Evolutionary conservation across 257 asterid genomes (phyloP).

Genomic region (Perilla frutescens): DNA sequence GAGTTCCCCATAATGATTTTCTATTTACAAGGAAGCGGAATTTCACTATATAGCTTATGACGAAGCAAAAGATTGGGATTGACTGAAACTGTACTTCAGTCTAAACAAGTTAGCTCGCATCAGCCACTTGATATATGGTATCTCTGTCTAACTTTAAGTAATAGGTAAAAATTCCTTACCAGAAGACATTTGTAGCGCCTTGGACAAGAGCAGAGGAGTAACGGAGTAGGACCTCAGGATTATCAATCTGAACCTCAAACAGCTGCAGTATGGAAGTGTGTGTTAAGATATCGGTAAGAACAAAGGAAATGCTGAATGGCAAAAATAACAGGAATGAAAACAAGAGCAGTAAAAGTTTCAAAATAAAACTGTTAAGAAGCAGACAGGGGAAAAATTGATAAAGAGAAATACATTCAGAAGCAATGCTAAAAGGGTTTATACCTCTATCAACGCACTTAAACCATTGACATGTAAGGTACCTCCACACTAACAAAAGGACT

Average conservation of each 20-base stretch:
- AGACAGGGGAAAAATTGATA: background rate
- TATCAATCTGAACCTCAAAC: conserved; percentile 82
- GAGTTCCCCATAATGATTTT: conserved; percentile 16
- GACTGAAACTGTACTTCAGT: no score
- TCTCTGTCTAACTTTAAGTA: background rate
- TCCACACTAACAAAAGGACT: conserved; percentile 35
- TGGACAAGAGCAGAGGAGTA: conserved; percentile 92
- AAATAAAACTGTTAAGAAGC: conserved; percentile 26
- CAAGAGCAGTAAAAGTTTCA: background rate
- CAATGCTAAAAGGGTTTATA: conserved; percentile 32
- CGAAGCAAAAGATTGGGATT: no score
- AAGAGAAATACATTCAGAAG: conserved; percentile 15
- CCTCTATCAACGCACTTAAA: conserved; percentile 10
- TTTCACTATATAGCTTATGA: background rate
- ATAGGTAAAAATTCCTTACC: conserved; percentile 58
- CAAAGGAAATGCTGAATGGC: conserved; percentile 18
- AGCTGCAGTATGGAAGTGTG: conserved; percentile 56
- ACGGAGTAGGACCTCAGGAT: conserved; percentile 80
- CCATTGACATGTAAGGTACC: conserved; percentile 13
- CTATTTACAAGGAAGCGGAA: conserved; percentile 6
- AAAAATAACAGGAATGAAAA: conserved; percentile 2
- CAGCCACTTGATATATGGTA: conserved; percentile 44
- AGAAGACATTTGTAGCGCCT: conserved; percentile 95
- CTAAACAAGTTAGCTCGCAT: conserved; percentile 31
- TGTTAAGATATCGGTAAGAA: conserved; percentile 9